Percentiles rank a stretch among this genome's conserved stretches.
Conservation (phyloP, 2,329 filamentous ascomycete genomes). For the Pleoardoris graminearum region DNA sequence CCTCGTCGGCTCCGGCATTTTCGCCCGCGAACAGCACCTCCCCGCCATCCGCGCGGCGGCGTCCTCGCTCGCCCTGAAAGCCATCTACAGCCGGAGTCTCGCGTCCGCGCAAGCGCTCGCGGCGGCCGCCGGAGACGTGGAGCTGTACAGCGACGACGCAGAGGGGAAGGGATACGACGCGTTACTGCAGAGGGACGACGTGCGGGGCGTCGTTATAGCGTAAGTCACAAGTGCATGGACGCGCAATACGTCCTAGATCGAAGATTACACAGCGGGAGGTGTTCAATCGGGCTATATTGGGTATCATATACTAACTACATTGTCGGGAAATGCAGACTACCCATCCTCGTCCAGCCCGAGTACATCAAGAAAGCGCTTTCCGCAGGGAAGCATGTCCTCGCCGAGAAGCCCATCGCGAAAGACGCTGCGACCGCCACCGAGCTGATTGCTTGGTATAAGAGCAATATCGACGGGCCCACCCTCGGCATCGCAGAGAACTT, state of each 20-base stretch:
- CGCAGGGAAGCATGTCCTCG: constrained; percentile 71
- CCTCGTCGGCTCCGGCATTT: constrained; percentile 66
- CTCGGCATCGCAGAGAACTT: constrained; percentile 70
- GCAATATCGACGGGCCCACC: constrained; percentile 48
- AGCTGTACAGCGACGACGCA: constrained; percentile 63
- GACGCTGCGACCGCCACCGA: constrained; percentile 57
- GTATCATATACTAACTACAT: too few species aligned
- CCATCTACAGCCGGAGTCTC: constrained; percentile 67
- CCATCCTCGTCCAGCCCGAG: constrained; percentile 63
- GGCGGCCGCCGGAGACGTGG: constrained; percentile 48
- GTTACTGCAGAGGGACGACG: constrained; percentile 58
- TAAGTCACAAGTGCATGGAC: too few species aligned
- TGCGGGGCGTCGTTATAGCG: constrained; percentile 60
- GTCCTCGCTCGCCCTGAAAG: constrained; percentile 60
- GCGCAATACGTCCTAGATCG: too few species aligned
- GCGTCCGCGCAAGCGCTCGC: constrained; percentile 55
- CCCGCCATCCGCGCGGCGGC: constrained; percentile 62
- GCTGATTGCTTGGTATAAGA: constrained; percentile 54
- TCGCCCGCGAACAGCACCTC: constrained; percentile 62
- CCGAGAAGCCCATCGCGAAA: constrained; percentile 70
- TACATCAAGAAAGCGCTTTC: constrained; percentile 62
- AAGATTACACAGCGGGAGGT: too few species aligned
- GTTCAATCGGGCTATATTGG: too few species aligned
- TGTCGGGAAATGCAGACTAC: constrained; percentile 52
- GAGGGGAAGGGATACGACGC: constrained; percentile 54